Conservation (phyloP, 2,329 filamentous ascomycete species). For the Calcarisporium arbuscula region DNA sequence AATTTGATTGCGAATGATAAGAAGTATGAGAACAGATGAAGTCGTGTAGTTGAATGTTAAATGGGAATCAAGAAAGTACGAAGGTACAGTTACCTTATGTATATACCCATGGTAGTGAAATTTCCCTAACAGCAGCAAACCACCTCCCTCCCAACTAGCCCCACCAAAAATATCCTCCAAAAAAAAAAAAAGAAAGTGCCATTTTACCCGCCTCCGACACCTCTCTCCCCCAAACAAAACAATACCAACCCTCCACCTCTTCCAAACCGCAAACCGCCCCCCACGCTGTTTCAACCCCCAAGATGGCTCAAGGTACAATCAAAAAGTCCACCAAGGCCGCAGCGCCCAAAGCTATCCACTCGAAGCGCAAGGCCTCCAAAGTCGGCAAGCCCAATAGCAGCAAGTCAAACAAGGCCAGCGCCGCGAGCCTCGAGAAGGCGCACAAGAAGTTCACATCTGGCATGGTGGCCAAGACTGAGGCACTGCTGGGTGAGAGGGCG, state of each 20-base stretch:
- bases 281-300: slow-evolving; percentile 14
- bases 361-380: slow-evolving; percentile 37
- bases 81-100: too few relatives aligned
- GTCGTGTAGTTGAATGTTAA: too few relatives aligned
- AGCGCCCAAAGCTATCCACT: slow-evolving; percentile 32
- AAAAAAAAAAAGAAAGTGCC: too few relatives aligned
- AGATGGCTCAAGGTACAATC: slow-evolving; percentile 49
- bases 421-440: slow-evolving; percentile 43
- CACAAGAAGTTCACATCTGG: slow-evolving; percentile 50
- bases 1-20: too few relatives aligned
- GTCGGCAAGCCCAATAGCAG: slow-evolving; percentile 43
- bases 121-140: too few relatives aligned
- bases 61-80: too few relatives aligned
- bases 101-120: too few relatives aligned
- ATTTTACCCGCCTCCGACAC: too few relatives aligned
- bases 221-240: not conserved
- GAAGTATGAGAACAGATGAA: too few relatives aligned
- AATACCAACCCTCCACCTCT: not conserved
- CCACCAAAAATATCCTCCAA: too few relatives aligned
- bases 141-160: too few relatives aligned
- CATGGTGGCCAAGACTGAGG: slow-evolving; percentile 49
- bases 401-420: too few relatives aligned
- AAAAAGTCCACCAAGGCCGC: slow-evolving; percentile 40
- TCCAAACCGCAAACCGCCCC: slow-evolving; percentile 7
- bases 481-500: slow-evolving; percentile 51